Evolutionary conservation across 176 grass and related monocot species (phyloP).

Genomic region (Tillandsia fasciculata): DNA sequence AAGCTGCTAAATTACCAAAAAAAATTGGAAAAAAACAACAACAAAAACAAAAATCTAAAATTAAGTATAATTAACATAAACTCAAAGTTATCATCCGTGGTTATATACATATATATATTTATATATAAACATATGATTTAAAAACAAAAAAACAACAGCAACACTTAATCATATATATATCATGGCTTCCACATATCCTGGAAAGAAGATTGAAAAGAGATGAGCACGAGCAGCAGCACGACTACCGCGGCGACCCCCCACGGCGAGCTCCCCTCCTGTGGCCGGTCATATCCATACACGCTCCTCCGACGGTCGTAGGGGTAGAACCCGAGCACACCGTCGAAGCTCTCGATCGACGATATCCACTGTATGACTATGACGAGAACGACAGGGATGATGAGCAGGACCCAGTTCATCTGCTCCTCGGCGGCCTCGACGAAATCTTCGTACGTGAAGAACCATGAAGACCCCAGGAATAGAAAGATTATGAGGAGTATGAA

Average conservation of each 20-base stretch:
- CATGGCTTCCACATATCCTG: conserved; percentile 82
- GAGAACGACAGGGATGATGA: conserved; percentile 36
- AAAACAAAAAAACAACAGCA: not conserved
- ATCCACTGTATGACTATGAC: conserved; percentile 78
- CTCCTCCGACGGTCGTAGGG: conserved; percentile 22
- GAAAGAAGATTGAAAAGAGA: conserved; percentile 59
- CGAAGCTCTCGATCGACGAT: conserved; percentile 67
- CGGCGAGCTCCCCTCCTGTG: conserved; percentile 50
- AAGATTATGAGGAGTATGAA: conserved; percentile 15
- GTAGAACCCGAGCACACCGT: conserved; percentile 49
- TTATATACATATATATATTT: not conserved
- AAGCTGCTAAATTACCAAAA: no score
- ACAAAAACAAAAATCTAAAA: no score
- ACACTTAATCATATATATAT: conserved; percentile 7
- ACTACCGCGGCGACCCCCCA: conserved; percentile 76
- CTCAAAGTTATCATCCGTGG: not conserved
- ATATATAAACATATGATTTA: not conserved
- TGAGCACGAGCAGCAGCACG: conserved; percentile 64
- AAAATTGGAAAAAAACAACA: no score
- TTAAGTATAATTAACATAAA: not conserved
- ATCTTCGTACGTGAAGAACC: conserved; percentile 37
- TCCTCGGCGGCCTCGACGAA: conserved; percentile 63
- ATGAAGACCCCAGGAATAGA: conserved; percentile 13
- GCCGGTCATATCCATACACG: conserved; percentile 1
- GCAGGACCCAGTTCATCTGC: conserved; percentile 60